phyloP scores from a whole-genome alignment of 768 basidiomycete genomes.

The Galerina sulciceps region DNA sequence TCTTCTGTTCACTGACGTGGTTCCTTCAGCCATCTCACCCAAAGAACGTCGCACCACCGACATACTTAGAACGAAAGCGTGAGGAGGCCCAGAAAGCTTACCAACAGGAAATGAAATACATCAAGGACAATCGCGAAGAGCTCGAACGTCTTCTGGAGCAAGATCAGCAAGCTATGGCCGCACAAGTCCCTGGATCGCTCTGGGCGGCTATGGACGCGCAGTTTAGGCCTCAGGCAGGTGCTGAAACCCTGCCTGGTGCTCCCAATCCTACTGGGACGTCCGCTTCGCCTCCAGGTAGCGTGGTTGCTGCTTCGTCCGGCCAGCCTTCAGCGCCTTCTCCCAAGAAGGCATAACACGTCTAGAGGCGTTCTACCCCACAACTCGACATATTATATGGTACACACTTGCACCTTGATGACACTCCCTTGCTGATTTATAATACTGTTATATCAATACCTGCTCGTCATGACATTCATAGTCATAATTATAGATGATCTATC shows the following conservation, averaged over 20 bases:
- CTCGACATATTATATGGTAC: constrained; percentile 6
- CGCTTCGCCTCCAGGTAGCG: constrained; percentile 13
- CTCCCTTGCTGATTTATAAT: constrained; percentile 1
- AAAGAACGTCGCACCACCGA: constrained; percentile 42
- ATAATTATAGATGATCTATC: too few relatives aligned
- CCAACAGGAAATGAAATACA: constrained; percentile 52
- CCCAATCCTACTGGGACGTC: constrained; percentile 15
- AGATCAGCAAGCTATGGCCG: constrained; percentile 42
- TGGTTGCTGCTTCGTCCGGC: constrained; percentile 2
- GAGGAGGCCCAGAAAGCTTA: constrained; percentile 55
- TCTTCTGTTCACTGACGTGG: background rate
- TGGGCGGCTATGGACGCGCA: constrained; percentile 49
- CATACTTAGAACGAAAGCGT: constrained; percentile 58
- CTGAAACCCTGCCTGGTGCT: constrained; percentile 17
- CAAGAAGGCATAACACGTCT: background rate
- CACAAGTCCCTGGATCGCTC: constrained; percentile 47
- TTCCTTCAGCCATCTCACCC: constrained; percentile 16
- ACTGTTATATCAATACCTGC: background rate
- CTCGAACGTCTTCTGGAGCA: constrained; percentile 40
- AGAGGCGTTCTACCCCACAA: background rate
- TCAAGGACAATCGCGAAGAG: constrained; percentile 48
- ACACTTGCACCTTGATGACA: constrained; percentile 1
- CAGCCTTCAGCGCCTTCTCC: background rate
- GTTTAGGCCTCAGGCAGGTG: constrained; percentile 12
- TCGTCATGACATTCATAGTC: background rate